Base-by-base conservation (phyloP, 1,284 basidiomycete genomes). In the Bondarzewia mesenterica region DNA sequence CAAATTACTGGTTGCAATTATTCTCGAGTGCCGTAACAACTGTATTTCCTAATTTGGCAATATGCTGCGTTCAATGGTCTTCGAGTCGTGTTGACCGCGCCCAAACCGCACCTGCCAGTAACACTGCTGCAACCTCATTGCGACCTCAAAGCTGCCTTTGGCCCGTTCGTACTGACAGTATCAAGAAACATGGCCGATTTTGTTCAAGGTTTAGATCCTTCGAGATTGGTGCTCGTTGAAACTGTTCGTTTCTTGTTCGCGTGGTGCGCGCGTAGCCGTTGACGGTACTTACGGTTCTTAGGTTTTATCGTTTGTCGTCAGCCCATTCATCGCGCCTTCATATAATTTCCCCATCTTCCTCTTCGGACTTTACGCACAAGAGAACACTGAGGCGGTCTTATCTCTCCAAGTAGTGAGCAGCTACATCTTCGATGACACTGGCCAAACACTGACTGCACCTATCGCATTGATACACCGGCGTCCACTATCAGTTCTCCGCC, bases 281-380 rank as follows among this genome's bases (percentile, higher is more conserved):
- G 23, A 22, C 8, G n/a, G 20, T 36, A 26, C 44, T 45, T 42
- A 44, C 47, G 45, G 49, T 15, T 47, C 35, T 23, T 50, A 76
- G 72, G 63, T 61, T 20, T 58, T 90, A 35, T 81, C 86, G 7
- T 83, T 87, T 56, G 48, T 73, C 47, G 67, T 76, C 39, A 77
- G 77, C 53, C 71, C 79, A 3, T 85, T 80, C 60, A 57, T 67
- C 1, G 66, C 78, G 1, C 85, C 87, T 2, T 60, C 69, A 3
- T 89, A 89, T 62, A 89, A 89, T 54, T 65, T 80, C 5, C 79
- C 87, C 14, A 71, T 90, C 45, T 83, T 88, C 54, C 71, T 90
- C 18, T 89, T 89, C 54, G 88, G 87, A 1, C 64, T 71, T 2
- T 81, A 86, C 62, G 78, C 74, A 0, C 79, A 85, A 55, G 87